A percentile compares a stretch with the other conserved stretches of the same genome.
Evolutionary conservation across 2,329 filamentous ascomycete genomes (phyloP).

Genomic region (Talaromyces sp.): DNA sequence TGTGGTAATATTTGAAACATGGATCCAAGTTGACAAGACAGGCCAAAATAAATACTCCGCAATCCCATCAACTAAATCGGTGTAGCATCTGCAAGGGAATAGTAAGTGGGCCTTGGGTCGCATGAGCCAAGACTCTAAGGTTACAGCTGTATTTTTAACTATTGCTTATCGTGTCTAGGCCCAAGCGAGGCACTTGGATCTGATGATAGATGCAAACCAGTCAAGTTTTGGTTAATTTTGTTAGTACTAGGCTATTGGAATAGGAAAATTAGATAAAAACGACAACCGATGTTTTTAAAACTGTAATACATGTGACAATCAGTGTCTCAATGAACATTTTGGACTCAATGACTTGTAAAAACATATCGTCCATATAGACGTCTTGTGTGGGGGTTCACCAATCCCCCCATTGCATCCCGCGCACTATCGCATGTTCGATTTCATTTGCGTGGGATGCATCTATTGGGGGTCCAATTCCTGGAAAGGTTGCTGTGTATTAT

Average conservation of each 20-base stretch:
- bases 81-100: not conserved
- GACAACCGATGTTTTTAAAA: not conserved
- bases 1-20: not conserved
- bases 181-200: not conserved
- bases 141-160: not conserved
- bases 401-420: not conserved
- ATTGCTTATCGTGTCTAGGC: not conserved
- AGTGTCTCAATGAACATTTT: not conserved
- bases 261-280: not conserved
- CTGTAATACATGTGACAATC: not conserved
- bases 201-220: not conserved
- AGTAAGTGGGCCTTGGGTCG: not conserved
- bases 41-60: not conserved
- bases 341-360: not conserved
- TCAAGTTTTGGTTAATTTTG: not conserved
- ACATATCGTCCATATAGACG: not conserved
- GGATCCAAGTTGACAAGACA: not conserved
- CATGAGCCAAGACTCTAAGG: not conserved
- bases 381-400: not conserved
- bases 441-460: not conserved
- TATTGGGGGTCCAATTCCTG: not conserved
- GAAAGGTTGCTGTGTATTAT: not conserved
- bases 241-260: not conserved
- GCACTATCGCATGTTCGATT: not conserved
- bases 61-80: not conserved